Conservation (phyloP, 2,329 filamentous ascomycete species). For the Scopulariopsis brevicaulis region DNA sequence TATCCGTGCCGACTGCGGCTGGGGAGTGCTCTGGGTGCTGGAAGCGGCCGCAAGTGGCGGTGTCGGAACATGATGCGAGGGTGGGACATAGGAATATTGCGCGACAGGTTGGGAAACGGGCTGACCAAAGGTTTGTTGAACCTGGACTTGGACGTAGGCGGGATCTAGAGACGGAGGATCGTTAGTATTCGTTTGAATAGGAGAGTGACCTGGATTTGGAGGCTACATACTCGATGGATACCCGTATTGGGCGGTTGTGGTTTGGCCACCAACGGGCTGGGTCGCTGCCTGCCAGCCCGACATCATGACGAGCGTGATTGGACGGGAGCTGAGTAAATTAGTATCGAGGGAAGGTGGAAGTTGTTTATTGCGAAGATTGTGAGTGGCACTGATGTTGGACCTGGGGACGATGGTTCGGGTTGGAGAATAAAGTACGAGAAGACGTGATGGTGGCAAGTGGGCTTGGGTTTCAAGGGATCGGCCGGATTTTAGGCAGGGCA, state of each 20-base stretch:
- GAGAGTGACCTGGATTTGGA: neutral
- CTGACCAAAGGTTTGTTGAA: slow-evolving; percentile 45
- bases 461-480: too few species aligned
- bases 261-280: slow-evolving; percentile 27
- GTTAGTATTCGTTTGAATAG: neutral
- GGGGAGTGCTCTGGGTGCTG: slow-evolving; percentile 10
- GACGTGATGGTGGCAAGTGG: neutral
- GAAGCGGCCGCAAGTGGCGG: slow-evolving; percentile 15
- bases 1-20: slow-evolving; percentile 42
- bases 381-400: neutral
- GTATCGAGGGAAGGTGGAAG: neutral
- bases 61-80: slow-evolving; percentile 11
- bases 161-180: slow-evolving; percentile 22
- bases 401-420: neutral
- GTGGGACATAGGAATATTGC: slow-evolving; percentile 17
- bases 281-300: slow-evolving; percentile 20
- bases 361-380: neutral
- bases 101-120: slow-evolving; percentile 14
- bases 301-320: slow-evolving; percentile 16
- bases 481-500: too few species aligned
- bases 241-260: slow-evolving; percentile 17
- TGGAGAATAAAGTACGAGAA: neutral
- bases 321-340: neutral
- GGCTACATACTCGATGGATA: slow-evolving; percentile 25
- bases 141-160: slow-evolving; percentile 50